A percentile compares a stretch with the other conserved stretches of the same genome.
These are phyloP conservation scores for Aspergillus fumigatiaffinis DNA, from an alignment of 2,329 filamentous ascomycete species.

Conservation along the genomic window DNA sequence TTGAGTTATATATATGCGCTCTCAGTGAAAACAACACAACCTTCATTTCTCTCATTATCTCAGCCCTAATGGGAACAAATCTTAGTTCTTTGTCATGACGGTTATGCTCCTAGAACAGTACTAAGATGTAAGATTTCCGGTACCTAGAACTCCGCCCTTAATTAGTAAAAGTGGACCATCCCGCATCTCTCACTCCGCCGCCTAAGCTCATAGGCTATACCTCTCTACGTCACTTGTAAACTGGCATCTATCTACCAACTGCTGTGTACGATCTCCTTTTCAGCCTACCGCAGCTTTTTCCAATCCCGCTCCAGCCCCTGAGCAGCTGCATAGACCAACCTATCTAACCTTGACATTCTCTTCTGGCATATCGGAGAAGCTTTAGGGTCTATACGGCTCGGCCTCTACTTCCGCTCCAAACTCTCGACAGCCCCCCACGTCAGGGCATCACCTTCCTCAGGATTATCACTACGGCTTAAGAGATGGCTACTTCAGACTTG, in stretches of 20 bases:
- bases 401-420: not conserved
- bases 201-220: constrained; percentile 16
- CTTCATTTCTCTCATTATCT: no score
- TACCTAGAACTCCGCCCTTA: not conserved
- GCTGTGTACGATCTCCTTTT: not conserved
- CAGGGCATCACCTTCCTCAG: not conserved
- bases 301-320: not conserved
- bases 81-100: not conserved
- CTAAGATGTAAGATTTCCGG: not conserved
- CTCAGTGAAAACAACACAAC: no score
- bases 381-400: not conserved
- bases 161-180: constrained; percentile 4
- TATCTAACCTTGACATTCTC: not conserved
- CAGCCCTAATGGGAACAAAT: no score
- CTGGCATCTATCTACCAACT: constrained; percentile 9
- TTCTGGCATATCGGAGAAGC: not conserved
- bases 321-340: not conserved
- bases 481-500: constrained; percentile 50
- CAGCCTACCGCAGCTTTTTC: not conserved
- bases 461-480: not conserved
- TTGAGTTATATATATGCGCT: no score
- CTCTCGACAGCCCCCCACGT: not conserved
- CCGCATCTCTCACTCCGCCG: constrained; percentile 17
- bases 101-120: not conserved
- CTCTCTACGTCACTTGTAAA: constrained; percentile 21